Base-by-base conservation (phyloP, 345 rosid genomes). In the Ricinus communis region DNA sequence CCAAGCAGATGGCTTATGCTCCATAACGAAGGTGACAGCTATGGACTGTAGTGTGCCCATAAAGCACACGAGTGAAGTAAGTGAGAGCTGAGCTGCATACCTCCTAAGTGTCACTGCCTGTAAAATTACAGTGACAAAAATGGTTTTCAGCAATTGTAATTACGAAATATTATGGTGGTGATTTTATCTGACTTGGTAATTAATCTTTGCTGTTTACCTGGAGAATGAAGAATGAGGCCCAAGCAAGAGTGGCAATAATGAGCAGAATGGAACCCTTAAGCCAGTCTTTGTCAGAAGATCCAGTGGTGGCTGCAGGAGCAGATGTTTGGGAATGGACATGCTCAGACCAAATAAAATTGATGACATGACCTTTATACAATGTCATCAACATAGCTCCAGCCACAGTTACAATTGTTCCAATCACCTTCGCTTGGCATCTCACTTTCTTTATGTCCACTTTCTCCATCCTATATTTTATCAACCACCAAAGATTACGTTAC, bases 311-410 rank as follows among this genome's bases (percentile, higher is more conserved):
- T 25, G 78, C 33, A 25, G 1, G 54, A 6, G 63, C 0, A 15
- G 88, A 69, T 38, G 51, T 33, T 9, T 7, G 66, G 19, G 84
- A 74, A 36, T 81, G 87, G 33, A 75, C 24, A 47, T 84, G 69
- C 30, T 89, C 75, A 36, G 88, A 82, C 91, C 91, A 86, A 45
- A 86, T 59, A 76, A 86, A 15, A 64, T 84, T 85, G 49, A 94
- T 68, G 19, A 88, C 73, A 1, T 87, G 92, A 15, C 98, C 98
- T 74, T 91, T 91, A 84, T 84, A 90, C 40, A 94, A 81, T 46
- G 97, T 91, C 93, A 94, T 90, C 68, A 91, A 51, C 85, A 90
- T 86, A 52, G 97, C 96, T 55, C 98, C 98, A 1, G 83, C 93
- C 40, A 91, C 91, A 15, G 91, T 90, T 83, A 88, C 89, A 30